Evolutionary conservation across 306 rosid genomes (phyloP).

Genomic region (Inga oerstediana): DNA sequence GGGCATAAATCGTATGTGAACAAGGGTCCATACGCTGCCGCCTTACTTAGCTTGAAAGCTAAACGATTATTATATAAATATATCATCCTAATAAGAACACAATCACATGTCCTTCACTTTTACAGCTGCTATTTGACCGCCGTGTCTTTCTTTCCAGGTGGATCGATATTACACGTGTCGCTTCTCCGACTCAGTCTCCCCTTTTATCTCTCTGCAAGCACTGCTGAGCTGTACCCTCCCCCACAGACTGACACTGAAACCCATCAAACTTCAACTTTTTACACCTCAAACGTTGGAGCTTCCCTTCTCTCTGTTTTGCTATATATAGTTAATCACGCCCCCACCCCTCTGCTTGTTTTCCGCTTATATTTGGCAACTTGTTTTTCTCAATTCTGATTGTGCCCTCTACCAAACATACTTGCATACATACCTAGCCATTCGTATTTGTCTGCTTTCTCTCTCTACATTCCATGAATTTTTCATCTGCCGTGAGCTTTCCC

Average conservation of each 20-base stretch:
- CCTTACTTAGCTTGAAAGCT: too few relatives aligned
- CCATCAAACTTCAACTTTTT: neutral
- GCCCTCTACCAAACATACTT: neutral
- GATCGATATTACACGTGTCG: slow-evolving; percentile 36
- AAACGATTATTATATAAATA: too few relatives aligned
- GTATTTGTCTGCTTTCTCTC: slow-evolving; percentile 7
- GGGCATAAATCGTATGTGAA: too few relatives aligned
- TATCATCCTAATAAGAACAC: too few relatives aligned
- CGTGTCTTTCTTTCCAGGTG: slow-evolving; percentile 22
- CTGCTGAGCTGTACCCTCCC: slow-evolving; percentile 4
- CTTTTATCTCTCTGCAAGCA: neutral
- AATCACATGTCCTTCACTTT: too few relatives aligned
- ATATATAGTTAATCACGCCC: neutral
- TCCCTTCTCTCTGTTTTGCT: neutral
- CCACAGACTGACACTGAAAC: too few relatives aligned
- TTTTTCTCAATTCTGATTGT: neutral
- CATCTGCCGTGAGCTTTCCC: neutral
- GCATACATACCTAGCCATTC: neutral
- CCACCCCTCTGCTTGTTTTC: neutral
- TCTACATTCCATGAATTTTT: slow-evolving; percentile 25
- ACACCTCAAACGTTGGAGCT: neutral
- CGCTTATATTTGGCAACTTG: neutral
- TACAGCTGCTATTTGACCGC: neutral
- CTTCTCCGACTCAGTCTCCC: neutral
- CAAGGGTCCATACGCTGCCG: too few relatives aligned